Conservation (phyloP, 75 land plant species). For the Pinus taeda region DNA sequence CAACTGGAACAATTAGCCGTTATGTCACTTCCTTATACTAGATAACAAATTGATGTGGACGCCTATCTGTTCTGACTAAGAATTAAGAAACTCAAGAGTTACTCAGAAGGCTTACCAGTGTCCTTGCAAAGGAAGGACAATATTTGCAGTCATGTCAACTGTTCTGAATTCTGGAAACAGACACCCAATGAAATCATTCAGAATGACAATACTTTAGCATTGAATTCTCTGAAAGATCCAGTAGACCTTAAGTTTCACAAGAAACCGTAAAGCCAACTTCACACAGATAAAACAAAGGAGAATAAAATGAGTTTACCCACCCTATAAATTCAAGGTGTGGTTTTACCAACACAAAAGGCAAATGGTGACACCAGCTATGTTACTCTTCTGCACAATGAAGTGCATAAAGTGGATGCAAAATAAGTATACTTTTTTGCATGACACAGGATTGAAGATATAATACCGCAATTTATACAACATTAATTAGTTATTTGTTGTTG, state of each 20-base stretch:
- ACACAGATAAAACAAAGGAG: background rate
- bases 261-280: conserved; percentile 14
- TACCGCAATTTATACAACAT: too few species aligned
- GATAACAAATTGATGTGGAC: conserved; percentile 5
- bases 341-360: too few species aligned
- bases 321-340: too few species aligned
- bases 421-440: too few species aligned
- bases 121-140: conserved; percentile 20
- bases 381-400: too few species aligned
- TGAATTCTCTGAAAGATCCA: conserved; percentile 11
- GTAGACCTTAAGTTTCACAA: conserved; percentile 11
- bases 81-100: conserved; percentile 8
- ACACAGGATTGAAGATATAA: too few species aligned
- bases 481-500: too few species aligned
- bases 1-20: background rate
- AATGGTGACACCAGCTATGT: too few species aligned
- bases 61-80: background rate
- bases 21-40: background rate
- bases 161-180: conserved; percentile 18
- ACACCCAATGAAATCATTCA: conserved; percentile 15
- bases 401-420: too few species aligned
- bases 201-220: conserved; percentile 9
- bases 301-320: background rate
- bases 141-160: conserved; percentile 16
- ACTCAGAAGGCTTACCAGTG: conserved; percentile 10